phyloP scores from a whole-genome alignment of 2,329 filamentous ascomycete genomes.

The Ascochyta clinopodiicola region DNA sequence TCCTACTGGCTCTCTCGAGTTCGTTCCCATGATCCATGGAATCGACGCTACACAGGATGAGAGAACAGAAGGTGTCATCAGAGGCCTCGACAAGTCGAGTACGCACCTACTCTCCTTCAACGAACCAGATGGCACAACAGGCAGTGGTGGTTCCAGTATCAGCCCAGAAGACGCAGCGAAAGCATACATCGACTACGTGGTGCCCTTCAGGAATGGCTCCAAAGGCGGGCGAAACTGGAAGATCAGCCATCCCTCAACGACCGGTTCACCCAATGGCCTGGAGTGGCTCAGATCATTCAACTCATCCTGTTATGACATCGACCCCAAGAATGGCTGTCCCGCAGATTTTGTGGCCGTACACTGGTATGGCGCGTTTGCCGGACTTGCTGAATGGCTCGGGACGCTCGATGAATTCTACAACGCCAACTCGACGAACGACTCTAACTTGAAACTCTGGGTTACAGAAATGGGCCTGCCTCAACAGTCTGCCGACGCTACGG shows the following conservation, averaged over 20 bases:
- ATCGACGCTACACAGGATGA: conserved; percentile 51
- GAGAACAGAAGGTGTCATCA: conserved; percentile 66
- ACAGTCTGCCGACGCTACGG: conserved; percentile 62
- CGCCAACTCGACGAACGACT: conserved; percentile 56
- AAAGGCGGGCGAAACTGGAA: conserved; percentile 59
- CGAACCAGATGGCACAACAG: conserved; percentile 71
- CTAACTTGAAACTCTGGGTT: conserved; percentile 67
- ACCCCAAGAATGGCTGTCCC: conserved; percentile 52
- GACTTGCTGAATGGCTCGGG: conserved; percentile 70
- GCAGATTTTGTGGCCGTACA: conserved; percentile 60
- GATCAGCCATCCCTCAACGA: conserved; percentile 73
- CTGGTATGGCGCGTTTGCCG: conserved; percentile 71
- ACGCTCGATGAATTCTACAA: conserved; percentile 61
- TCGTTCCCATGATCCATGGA: conserved; percentile 83
- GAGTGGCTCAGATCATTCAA: conserved; percentile 74
- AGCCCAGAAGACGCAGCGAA: conserved; percentile 67
- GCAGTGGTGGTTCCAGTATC: conserved; percentile 69
- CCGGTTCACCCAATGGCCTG: conserved; percentile 66
- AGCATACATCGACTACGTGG: conserved; percentile 74
- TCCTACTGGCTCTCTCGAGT: conserved; percentile 64
- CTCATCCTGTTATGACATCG: conserved; percentile 58
- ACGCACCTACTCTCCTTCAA: conserved; percentile 79
- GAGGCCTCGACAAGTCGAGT: conserved; percentile 61
- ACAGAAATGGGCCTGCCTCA: conserved; percentile 75
- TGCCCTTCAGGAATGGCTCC: conserved; percentile 67